Evolutionary conservation across 345 rosid species (phyloP), one percentile per base, ranked within the genome.

Genomic region (Trapa incisa): DNA sequence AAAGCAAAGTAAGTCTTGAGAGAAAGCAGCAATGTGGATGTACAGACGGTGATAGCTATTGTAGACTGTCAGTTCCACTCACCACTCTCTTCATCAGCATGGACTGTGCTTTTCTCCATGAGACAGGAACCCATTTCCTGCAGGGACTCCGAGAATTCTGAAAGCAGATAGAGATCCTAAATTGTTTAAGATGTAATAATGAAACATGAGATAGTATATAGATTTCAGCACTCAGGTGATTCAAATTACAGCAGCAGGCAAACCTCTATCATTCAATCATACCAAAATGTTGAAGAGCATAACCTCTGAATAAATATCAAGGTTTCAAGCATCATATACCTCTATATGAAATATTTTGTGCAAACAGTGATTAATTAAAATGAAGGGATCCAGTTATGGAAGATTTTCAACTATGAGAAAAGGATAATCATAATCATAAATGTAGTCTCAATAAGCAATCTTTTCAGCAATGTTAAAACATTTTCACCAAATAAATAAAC

Each of bases 141-240:
- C 78, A 95, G 74, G 3, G 99, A 89, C 72, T 89, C 99, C 3
- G 99, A 91, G 80, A 95, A 95, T 78, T 95, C 98, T 95, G 84
- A 66, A 72, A 75, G 53, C 38, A 67, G 5, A 73, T 76, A 65
- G 35, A 43, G 37, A 65, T 32, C 32, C 3, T 43, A 37, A 22
- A 39, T 16, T 9, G 32, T 64, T 64, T 3, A 5, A 64, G 29
- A 11, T 45, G 7, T 7, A 45, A 45, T 45, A 45, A 45, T 45
- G 48, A 7, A 45, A 7, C 48, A 45, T 45, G 7, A 7, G 48
- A 11, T 7, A 2, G 11, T 45, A 45, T 6, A 58, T 11, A 58
- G 63, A 33, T 16, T 35, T 13, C 35, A 54, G 60, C 60, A 54
- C 1, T 9, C 35, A 3, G 60, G n/a, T n/a, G 35, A 58, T 58